Percentiles rank a stretch among this genome's conserved stretches.
These are phyloP conservation scores for Colletotrichum plurivorum DNA, from an alignment of 2,329 filamentous ascomycete genomes.

Conservation along the genomic window DNA sequence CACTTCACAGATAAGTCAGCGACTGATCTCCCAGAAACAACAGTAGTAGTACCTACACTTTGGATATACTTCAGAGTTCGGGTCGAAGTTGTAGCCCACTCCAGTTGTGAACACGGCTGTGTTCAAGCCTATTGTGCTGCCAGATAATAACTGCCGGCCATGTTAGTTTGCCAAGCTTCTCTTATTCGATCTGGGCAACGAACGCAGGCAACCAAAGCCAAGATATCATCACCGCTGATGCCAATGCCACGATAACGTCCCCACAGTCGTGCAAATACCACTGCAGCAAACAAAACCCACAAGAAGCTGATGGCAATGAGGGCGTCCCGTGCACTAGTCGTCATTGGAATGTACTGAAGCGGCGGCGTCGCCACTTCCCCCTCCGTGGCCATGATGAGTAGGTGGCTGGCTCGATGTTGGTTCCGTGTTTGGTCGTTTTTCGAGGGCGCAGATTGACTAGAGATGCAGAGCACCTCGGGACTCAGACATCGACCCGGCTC, in stretches of 20 bases:
- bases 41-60: slow-evolving; percentile 26
- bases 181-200: slow-evolving; percentile 5
- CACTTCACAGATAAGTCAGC: slow-evolving; percentile 12
- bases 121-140: slow-evolving; percentile 38
- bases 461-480: not conserved
- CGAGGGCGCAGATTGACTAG: not conserved
- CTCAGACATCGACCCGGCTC: not conserved
- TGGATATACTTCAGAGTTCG: slow-evolving; percentile 34
- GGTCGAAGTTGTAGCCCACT: slow-evolving; percentile 41
- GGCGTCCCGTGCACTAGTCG: slow-evolving; percentile 32
- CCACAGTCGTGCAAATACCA: slow-evolving; percentile 33
- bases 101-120: slow-evolving; percentile 38
- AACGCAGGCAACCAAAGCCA: slow-evolving; percentile 37
- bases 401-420: not conserved
- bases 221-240: slow-evolving; percentile 38
- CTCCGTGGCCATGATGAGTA: slow-evolving; percentile 14
- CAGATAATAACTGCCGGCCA: slow-evolving; percentile 30
- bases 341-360: slow-evolving; percentile 35
- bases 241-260: slow-evolving; percentile 35
- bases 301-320: slow-evolving; percentile 36
- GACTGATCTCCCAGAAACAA: too few species aligned
- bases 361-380: slow-evolving; percentile 16
- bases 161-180: too few species aligned
- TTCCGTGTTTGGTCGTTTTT: not conserved
- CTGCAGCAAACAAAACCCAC: slow-evolving; percentile 24